Conservation (phyloP, 2,329 filamentous ascomycete genomes). For the Periconia sp. region DNA sequence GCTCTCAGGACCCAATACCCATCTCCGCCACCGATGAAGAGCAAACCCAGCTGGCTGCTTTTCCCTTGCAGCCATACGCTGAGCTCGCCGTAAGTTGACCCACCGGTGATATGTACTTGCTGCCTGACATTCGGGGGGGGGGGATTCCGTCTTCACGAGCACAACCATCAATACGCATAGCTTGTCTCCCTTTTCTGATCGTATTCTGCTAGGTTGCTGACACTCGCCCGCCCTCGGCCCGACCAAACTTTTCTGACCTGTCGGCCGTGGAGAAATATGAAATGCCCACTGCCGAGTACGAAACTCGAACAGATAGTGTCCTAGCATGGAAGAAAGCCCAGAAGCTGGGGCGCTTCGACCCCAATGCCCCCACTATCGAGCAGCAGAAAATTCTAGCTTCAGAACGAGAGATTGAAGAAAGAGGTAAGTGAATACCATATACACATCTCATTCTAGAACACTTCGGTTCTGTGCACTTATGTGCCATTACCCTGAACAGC, state of each 20-base stretch:
- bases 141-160: slow-evolving; percentile 5
- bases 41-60: slow-evolving; percentile 62
- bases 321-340: slow-evolving; percentile 94
- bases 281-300: slow-evolving; percentile 84
- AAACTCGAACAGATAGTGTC: slow-evolving; percentile 82
- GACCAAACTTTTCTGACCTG: slow-evolving; percentile 79
- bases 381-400: slow-evolving; percentile 70
- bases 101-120: no score
- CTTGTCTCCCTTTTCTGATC: slow-evolving; percentile 21
- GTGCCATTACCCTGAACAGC: no score
- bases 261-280: slow-evolving; percentile 85
- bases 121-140: slow-evolving; percentile 12
- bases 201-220: slow-evolving; percentile 67
- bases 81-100: slow-evolving; percentile 72
- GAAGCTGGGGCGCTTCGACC: slow-evolving; percentile 95
- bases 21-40: slow-evolving; percentile 76
- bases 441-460: background rate
- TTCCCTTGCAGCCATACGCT: slow-evolving; percentile 71
- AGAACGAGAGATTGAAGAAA: slow-evolving; percentile 68
- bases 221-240: slow-evolving; percentile 72
- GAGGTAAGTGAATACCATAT: slow-evolving; percentile 53
- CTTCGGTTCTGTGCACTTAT: no score
- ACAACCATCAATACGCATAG: no score
- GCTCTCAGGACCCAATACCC: slow-evolving; percentile 62
- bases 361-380: slow-evolving; percentile 73